These are phyloP conservation scores for Crithidia bombi DNA, from an alignment of 208 protist genomes.

Conservation along the genomic window DNA sequence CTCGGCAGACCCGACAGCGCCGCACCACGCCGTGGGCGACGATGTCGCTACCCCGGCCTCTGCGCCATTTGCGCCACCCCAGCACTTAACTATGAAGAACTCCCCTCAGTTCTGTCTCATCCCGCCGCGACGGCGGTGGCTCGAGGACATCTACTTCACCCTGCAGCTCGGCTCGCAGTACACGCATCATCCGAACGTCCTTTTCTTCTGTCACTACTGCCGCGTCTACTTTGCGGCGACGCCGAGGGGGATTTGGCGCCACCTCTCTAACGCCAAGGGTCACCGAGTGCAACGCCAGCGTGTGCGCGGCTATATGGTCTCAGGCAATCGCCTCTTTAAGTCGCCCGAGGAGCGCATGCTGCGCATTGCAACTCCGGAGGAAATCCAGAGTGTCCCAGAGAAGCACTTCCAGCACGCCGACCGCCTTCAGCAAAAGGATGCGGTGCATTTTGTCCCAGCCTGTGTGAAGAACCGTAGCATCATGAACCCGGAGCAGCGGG, in stretches of 20 bases:
- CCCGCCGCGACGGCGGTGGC: slow-evolving; percentile 2
- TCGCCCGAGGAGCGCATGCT: slow-evolving; percentile 5
- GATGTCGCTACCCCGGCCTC: background rate
- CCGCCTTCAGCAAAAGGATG: background rate
- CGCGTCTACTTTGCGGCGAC: slow-evolving; percentile 13
- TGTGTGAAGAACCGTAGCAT: slow-evolving; percentile 7
- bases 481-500: background rate
- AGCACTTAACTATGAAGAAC: background rate
- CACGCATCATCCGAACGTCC: background rate
- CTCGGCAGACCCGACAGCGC: slow-evolving; percentile 6
- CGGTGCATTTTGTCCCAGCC: background rate
- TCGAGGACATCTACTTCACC: slow-evolving; percentile 11
- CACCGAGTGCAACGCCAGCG: slow-evolving; percentile 16
- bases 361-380: background rate
- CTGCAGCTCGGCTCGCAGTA: slow-evolving; percentile 8
- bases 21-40: background rate
- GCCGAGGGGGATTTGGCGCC: background rate
- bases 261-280: slow-evolving; percentile 7
- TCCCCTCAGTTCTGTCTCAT: slow-evolving; percentile 16
- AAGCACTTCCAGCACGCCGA: slow-evolving; percentile 4
- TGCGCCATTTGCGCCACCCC: background rate
- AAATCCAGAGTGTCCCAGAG: slow-evolving; percentile 1
- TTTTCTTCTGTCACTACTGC: slow-evolving; percentile 30
- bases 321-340: background rate
- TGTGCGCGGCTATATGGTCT: background rate